These are phyloP conservation scores for Ceriops decandra DNA, from an alignment of 345 rosid genomes.

Conservation along the genomic window DNA sequence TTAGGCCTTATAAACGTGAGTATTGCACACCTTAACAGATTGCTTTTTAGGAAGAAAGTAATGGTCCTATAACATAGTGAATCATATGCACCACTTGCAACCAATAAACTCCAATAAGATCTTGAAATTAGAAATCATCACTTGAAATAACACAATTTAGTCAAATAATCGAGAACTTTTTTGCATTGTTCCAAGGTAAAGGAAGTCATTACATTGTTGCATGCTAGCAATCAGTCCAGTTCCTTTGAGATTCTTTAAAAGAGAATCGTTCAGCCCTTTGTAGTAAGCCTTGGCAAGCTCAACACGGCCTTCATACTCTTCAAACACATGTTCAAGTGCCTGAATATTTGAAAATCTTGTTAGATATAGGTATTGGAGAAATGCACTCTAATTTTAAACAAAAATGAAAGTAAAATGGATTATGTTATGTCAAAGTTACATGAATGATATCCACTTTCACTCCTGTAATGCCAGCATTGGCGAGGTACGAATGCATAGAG, in stretches of 20 bases:
- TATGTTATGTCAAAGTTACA: constrained; percentile 34
- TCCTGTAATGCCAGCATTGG: constrained; percentile 62
- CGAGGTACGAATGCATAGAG: constrained; percentile 83
- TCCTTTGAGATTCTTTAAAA: constrained; percentile 75
- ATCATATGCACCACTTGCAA: constrained; percentile 86
- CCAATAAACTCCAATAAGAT: constrained; percentile 89
- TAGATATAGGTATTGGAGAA: no score
- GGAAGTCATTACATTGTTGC: constrained; percentile 93
- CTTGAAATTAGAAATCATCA: constrained; percentile 95
- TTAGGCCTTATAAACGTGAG: no score
- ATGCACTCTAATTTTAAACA: not conserved
- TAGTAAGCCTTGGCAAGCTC: constrained; percentile 70
- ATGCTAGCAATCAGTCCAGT: constrained; percentile 70
- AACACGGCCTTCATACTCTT: constrained; percentile 80
- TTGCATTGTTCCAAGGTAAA: constrained; percentile 62
- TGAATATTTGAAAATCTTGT: constrained; percentile 10
- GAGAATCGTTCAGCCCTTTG: constrained; percentile 55
- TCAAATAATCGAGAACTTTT: not conserved
- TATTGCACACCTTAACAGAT: no score
- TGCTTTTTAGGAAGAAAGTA: no score
- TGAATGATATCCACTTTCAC: constrained; percentile 83
- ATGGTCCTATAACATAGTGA: constrained; percentile 14
- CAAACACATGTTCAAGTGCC: constrained; percentile 67
- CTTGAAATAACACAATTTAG: constrained; percentile 32
- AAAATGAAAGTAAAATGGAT: not conserved